Evolutionary conservation across 2,329 filamentous ascomycete genomes (phyloP), one percentile per base, ranked within the genome.

Genomic region (Proliferodiscus dingleyae): DNA sequence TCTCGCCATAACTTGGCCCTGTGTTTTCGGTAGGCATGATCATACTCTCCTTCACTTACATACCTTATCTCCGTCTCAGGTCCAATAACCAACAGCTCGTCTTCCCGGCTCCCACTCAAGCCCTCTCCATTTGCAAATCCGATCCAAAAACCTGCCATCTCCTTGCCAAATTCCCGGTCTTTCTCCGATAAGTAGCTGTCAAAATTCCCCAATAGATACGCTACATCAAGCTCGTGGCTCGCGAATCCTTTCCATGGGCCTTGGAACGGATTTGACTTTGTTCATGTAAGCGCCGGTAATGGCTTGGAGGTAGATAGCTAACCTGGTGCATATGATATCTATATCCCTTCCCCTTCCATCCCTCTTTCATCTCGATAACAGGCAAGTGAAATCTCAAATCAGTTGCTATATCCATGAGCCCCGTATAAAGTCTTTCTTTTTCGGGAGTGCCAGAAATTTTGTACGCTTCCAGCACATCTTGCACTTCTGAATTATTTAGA

Each of bases 351-450:
- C 13, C 26, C 19, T n/a, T 15, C 44, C 43, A 47, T 4, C 41
- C 48, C 24, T 47, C 36, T 16, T 10, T 28, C 16, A 45, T 37
- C 18, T 46, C 28, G n/a, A 49, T 7, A 29, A 33, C 26, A 1
- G 47, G 45, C 7, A 51, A 37, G 28, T 52, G 40, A 11, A 55
- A 55, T 9, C 52, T 44, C 10, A 55, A 18, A 42, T 55, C 52
- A 16, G 47, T 45, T 5, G 30, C 28, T 4, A 55, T 16, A 4
- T 44, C 32, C 19, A 52, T 28, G 4, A 52, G 26, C 6, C 46
- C 37, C 3, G 30, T 23, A 22, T 51, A 55, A 11, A 51, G 29
- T 16, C 45, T 24, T n/a, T 48, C 29, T 19, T 18, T 10, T 29
- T 4, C 34, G 2, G 42, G 5, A 3, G 11, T 23, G 1, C 24